Conservation (phyloP, 2,329 filamentous ascomycete genomes). For the Metarhizium sp. region DNA sequence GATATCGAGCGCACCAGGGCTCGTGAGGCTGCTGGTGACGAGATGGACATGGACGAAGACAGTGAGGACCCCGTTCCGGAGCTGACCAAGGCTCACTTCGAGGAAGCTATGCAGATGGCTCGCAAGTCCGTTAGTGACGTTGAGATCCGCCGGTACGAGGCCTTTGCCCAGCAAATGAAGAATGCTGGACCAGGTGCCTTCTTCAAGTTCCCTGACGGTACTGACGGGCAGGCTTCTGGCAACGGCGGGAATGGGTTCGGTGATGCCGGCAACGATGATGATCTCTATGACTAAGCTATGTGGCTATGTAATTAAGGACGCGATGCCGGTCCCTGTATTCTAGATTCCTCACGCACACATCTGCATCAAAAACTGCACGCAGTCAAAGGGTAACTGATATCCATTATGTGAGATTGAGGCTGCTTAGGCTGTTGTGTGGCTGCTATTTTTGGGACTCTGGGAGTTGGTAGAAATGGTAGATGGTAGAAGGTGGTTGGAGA, state of each 20-base stretch:
- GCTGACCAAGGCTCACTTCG: constrained; percentile 92
- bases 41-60: constrained; percentile 62
- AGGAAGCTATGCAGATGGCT: constrained; percentile 95
- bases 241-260: constrained; percentile 60
- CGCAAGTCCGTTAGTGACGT: constrained; percentile 92
- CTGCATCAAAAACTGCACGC: constrained; percentile 15
- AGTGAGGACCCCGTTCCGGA: constrained; percentile 89
- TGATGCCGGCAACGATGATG: constrained; percentile 86
- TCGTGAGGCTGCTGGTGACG: constrained; percentile 75
- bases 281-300: constrained; percentile 80
- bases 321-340: constrained; percentile 31
- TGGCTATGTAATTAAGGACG: constrained; percentile 12
- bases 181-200: constrained; percentile 89
- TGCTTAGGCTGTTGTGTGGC: constrained; percentile 14
- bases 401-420: neutral
- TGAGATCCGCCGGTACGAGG: constrained; percentile 96
- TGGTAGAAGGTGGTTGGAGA: constrained; percentile 5
- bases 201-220: constrained; percentile 87
- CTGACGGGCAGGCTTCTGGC: constrained; percentile 53
- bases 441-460: constrained; percentile 18
- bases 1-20: constrained; percentile 89
- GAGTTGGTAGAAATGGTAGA: constrained; percentile 27
- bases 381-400: constrained; percentile 12
- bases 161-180: constrained; percentile 99
- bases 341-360: constrained; percentile 31